These are phyloP conservation scores for Neoboletus brunneissimus DNA, from an alignment of 768 basidiomycete species.

Conservation along the genomic window DNA sequence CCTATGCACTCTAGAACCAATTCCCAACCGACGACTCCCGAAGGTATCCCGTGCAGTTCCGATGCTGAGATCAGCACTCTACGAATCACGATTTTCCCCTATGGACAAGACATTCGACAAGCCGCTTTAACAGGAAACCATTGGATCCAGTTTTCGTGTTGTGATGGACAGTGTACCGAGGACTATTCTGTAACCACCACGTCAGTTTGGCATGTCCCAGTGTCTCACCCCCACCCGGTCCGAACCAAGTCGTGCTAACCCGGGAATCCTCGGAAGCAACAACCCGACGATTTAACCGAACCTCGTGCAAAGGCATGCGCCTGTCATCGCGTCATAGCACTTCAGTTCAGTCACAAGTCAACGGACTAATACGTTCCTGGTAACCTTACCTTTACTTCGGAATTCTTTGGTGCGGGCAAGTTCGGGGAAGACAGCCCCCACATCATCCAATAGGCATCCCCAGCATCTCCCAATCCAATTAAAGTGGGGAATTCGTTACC, in stretches of 20 bases:
- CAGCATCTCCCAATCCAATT: not conserved
- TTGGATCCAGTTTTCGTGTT: not conserved
- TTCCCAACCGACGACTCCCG: slow-evolving; percentile 5
- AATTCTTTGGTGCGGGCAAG: not conserved
- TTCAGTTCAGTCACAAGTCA: not conserved
- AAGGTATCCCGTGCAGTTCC: not conserved
- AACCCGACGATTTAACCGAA: not conserved
- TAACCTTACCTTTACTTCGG: not conserved
- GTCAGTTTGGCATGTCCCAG: not conserved
- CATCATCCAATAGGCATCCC: not conserved
- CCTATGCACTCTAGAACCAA: not conserved
- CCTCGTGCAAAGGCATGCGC: not conserved
- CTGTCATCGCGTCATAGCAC: not conserved
- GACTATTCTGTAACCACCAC: not conserved
- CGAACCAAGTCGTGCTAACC: not conserved
- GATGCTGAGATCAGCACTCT: not conserved
- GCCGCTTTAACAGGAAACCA: not conserved
- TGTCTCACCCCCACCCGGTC: not conserved
- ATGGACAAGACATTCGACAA: not conserved
- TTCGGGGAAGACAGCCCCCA: not conserved
- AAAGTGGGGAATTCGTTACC: not conserved
- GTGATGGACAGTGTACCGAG: not conserved
- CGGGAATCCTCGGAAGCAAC: not conserved
- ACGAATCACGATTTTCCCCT: too few relatives aligned
- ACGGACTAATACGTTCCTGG: not conserved